Evolutionary conservation across 495 filamentous ascomycete genomes (phyloP).

Genomic region (Talaromyces nanjingensis): DNA sequence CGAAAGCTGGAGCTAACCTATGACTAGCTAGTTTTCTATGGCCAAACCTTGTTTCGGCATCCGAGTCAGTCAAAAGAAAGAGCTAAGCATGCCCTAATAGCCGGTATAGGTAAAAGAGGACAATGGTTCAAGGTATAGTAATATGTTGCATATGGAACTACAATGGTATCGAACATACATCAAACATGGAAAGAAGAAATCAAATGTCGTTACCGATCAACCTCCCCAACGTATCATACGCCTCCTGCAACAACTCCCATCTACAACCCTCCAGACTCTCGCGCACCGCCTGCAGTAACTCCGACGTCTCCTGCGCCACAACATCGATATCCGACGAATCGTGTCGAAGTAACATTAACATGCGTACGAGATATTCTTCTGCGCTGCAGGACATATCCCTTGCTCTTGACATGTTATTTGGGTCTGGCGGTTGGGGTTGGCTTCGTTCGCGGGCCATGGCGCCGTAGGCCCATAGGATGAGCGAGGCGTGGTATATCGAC

Average conservation of each 20-base stretch:
- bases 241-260: conserved; percentile 19
- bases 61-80: too few species aligned
- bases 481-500: conserved; percentile 12
- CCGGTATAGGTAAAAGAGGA: too few species aligned
- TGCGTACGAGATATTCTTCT: conserved; percentile 9
- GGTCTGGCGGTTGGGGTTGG: neutral
- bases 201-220: neutral
- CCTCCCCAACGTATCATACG: conserved; percentile 10
- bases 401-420: neutral
- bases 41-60: too few species aligned
- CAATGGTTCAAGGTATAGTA: too few species aligned
- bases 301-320: conserved; percentile 6
- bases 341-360: conserved; percentile 8
- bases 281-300: conserved; percentile 9
- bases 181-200: neutral
- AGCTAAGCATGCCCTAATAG: too few species aligned
- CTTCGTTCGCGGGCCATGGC: neutral
- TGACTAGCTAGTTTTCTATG: too few species aligned
- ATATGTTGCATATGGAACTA: too few species aligned
- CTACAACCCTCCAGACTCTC: conserved; percentile 13
- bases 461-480: conserved; percentile 15
- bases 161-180: neutral
- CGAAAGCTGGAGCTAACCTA: too few species aligned
- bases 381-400: neutral
- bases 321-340: conserved; percentile 2